Conservation (phyloP, 2,329 filamentous ascomycete genomes). For the Trichoderma lentiforme region DNA sequence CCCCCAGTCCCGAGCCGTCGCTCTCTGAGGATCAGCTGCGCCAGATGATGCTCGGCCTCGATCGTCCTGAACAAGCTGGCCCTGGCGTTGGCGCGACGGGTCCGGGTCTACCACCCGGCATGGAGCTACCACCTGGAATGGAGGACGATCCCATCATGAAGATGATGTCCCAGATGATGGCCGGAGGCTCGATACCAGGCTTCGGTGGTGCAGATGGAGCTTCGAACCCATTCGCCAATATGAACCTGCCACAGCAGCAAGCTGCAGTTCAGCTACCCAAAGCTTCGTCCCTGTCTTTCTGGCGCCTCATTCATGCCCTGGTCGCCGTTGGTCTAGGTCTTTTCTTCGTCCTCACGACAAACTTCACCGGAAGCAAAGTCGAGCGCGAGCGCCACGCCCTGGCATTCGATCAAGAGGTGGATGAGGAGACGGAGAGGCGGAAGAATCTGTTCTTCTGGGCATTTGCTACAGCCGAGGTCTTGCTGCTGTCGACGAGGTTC, state of each 20-base stretch:
- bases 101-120: constrained; percentile 24
- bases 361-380: constrained; percentile 64
- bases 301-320: constrained; percentile 70
- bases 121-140: constrained; percentile 24
- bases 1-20: constrained; percentile 32
- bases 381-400: constrained; percentile 50
- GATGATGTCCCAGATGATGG: constrained; percentile 73
- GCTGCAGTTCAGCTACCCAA: constrained; percentile 31
- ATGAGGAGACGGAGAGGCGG: constrained; percentile 31
- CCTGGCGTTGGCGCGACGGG: constrained; percentile 19
- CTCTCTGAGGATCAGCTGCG: constrained; percentile 58
- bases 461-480: constrained; percentile 74
- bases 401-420: constrained; percentile 25
- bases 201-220: constrained; percentile 33
- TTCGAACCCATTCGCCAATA: constrained; percentile 36
- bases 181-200: constrained; percentile 1
- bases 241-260: constrained; percentile 37
- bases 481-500: constrained; percentile 68
- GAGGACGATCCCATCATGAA: constrained; percentile 48
- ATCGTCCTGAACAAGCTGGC: constrained; percentile 31
- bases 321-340: constrained; percentile 67
- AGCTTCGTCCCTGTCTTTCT: constrained; percentile 50
- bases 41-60: constrained; percentile 62
- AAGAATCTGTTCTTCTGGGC: constrained; percentile 64
- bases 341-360: constrained; percentile 65